Conservation (phyloP, 768 basidiomycete genomes). For the Arthromyces matolae region DNA sequence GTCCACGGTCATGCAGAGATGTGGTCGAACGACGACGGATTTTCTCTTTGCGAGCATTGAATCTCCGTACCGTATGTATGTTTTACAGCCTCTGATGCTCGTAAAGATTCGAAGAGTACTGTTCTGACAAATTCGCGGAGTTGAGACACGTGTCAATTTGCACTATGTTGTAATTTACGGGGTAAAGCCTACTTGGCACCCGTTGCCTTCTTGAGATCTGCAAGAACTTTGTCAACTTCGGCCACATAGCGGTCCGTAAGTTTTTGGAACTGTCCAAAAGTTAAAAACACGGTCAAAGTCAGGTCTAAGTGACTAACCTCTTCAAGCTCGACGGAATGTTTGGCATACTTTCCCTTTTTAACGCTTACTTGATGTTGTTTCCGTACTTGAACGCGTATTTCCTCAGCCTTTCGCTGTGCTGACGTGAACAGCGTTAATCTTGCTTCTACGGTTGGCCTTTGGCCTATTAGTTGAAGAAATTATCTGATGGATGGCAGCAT, state of each 20-base stretch:
- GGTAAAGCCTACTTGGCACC: conserved; percentile 32
- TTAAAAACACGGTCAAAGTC: neutral
- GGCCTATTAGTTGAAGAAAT: no score
- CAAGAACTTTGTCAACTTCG: conserved; percentile 66
- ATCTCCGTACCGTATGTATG: no score
- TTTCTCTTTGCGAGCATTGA: no score
- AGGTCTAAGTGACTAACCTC: conserved; percentile 45
- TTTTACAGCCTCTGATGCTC: no score
- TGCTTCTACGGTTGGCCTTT: conserved; percentile 80
- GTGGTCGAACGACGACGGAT: no score
- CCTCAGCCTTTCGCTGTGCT: conserved; percentile 67
- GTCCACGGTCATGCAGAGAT: no score
- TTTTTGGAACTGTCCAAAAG: conserved; percentile 61
- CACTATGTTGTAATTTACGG: no score
- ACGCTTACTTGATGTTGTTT: conserved; percentile 63
- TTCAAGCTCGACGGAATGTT: conserved; percentile 65
- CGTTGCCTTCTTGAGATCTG: conserved; percentile 58
- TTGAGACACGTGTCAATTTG: no score
- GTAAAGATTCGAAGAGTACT: no score
- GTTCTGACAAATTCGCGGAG: no score
- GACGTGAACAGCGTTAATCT: conserved; percentile 50
- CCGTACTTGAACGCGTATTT: conserved; percentile 70
- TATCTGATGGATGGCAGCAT: conserved; percentile 10
- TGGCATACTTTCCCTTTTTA: conserved; percentile 67
- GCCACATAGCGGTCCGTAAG: conserved; percentile 56